Evolutionary conservation across 192 early-diverging fungal species (phyloP).

Genomic region (Neocallimastix lanati): DNA sequence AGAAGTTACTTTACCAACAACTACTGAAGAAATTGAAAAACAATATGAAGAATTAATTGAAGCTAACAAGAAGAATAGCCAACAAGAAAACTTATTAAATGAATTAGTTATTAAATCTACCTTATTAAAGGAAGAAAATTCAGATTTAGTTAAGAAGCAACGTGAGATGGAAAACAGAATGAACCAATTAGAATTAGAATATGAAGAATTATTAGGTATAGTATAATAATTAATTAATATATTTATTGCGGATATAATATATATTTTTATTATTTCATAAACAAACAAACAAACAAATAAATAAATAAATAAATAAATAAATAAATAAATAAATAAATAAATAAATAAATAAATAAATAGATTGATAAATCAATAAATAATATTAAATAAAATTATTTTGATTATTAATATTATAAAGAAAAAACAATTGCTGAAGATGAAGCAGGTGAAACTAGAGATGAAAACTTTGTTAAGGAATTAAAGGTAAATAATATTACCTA

Average conservation of each 20-base stretch:
- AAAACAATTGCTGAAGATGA: slow-evolving; percentile 52
- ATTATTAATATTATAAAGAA: slow-evolving; percentile 12
- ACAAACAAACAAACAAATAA: no score
- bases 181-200: slow-evolving; percentile 50
- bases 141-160: slow-evolving; percentile 28
- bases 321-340: no score
- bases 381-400: no score
- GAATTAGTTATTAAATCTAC: slow-evolving; percentile 11
- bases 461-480: slow-evolving; percentile 30
- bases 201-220: slow-evolving; percentile 55
- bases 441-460: slow-evolving; percentile 24
- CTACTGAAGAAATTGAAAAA: slow-evolving; percentile 39
- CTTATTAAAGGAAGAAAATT: slow-evolving; percentile 28
- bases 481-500: slow-evolving; percentile 16
- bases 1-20: slow-evolving; percentile 18
- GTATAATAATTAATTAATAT: no score
- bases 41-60: slow-evolving; percentile 55
- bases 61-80: slow-evolving; percentile 33
- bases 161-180: slow-evolving; percentile 52
- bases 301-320: no score
- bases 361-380: no score
- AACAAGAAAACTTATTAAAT: slow-evolving; percentile 43
- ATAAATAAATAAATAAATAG: no score
- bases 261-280: no score
- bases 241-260: no score